Evolutionary conservation across 2,329 filamentous ascomycete genomes (phyloP).

Genomic region (Beauveria australis): DNA sequence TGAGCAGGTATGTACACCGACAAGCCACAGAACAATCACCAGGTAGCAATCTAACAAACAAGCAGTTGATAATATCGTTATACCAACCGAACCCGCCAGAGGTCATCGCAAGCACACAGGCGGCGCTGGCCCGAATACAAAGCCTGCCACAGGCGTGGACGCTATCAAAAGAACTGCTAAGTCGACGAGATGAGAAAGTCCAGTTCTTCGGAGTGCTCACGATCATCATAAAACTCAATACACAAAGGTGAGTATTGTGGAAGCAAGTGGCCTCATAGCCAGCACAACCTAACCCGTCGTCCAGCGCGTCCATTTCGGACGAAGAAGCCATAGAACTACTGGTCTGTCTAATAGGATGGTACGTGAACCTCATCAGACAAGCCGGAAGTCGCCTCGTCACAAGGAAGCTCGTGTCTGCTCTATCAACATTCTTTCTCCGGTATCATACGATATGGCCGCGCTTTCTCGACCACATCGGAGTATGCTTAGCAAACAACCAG

Average conservation of each 20-base stretch:
- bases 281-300: conserved; percentile 4
- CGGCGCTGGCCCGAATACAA: conserved; percentile 70
- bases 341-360: conserved; percentile 53
- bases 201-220: conserved; percentile 91
- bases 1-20: conserved; percentile 4
- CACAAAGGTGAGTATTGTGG: conserved; percentile 57
- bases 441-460: conserved; percentile 59
- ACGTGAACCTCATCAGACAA: conserved; percentile 44
- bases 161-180: conserved; percentile 68
- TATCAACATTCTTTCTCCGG: conserved; percentile 68
- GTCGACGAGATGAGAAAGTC: conserved; percentile 61
- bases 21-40: too few relatives aligned
- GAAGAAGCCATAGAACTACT: conserved; percentile 52
- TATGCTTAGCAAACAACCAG: conserved; percentile 39
- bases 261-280: neutral
- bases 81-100: conserved; percentile 44
- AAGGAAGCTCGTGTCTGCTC: conserved; percentile 68
- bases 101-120: conserved; percentile 50
- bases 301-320: conserved; percentile 42
- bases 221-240: conserved; percentile 88
- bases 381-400: conserved; percentile 53
- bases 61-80: conserved; percentile 40
- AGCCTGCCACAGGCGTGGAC: conserved; percentile 76
- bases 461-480: conserved; percentile 52
- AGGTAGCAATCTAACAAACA: neutral